Base-by-base conservation (phyloP, 345 rosid species). In the Dovyalis caffra region DNA sequence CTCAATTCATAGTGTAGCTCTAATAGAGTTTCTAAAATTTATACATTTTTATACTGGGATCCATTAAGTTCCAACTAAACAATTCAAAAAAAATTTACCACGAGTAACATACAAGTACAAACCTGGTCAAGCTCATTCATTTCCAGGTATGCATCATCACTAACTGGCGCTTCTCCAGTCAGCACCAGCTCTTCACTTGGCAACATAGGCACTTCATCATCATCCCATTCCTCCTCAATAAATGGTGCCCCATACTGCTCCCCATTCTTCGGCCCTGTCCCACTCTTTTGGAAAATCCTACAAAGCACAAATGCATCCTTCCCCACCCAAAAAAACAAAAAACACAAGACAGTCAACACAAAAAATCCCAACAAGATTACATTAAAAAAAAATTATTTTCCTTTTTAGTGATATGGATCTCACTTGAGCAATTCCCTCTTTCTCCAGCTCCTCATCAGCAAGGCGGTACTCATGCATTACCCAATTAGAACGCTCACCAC, bases 201-300 rank as follows among this genome's bases (percentile, higher is more conserved):
- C 51, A 85, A 76, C 2, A 81, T 58, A 69, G 81, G 78, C 66
- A 74, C 78, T 9, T 87, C 90, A 64, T 89, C 96, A 73, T 87
- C 84, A 74, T 91, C 98, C 99, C 99, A 95, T 68, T 95, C 99
- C 79, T 95, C 97, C 74, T 95, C 99, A 74, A 92, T 74, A 76
- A 91, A 95, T 0, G 99, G 99, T 23, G 99, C 99, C 37, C 99
- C 99, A 71, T 95, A 92, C 79, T 92, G 90, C 81, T 95, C 99
- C 32, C 99, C 99, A 51, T 90, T 95, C 85, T 91, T 95, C 0
- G 99, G 99, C 60, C 99, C 99, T 6, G 99, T 74, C 38, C 99
- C 99, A 71, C 99, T 95, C 87, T 95, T 95, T 74, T 89, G 95
- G 69, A 95, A 92, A 64, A 95, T 87, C 90, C 97, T 90, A 81